Conservation (phyloP, 2,329 filamentous ascomycete species). For the Tolypocladium sp. region DNA sequence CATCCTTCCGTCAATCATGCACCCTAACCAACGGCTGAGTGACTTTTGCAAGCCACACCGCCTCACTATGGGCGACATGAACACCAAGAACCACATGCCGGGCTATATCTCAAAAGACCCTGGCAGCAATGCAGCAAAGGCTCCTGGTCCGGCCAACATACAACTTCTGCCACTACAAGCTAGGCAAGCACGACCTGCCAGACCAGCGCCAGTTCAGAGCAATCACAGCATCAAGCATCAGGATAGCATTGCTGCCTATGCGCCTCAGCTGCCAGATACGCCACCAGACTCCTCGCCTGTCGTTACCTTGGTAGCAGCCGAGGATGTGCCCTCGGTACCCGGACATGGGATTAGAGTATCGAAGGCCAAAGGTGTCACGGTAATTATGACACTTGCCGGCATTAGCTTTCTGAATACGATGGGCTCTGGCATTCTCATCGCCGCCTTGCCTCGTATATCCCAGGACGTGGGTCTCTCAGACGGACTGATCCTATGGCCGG, state of each 20-base stretch:
- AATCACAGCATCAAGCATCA: background rate
- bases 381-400: conserved; percentile 22
- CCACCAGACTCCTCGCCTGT: background rate
- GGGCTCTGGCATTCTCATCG: conserved; percentile 26
- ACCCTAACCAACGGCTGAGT: background rate
- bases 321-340: background rate
- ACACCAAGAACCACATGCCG: background rate
- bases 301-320: background rate
- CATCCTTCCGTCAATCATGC: background rate
- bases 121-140: background rate
- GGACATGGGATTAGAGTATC: background rate
- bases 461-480: conserved; percentile 20
- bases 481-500: conserved; percentile 21
- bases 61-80: background rate
- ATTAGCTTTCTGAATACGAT: conserved; percentile 26
- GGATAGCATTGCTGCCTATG: background rate
- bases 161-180: background rate
- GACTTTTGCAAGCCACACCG: no score
- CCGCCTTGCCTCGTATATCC: conserved; percentile 26
- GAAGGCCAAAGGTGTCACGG: conserved; percentile 9
- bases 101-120: background rate
- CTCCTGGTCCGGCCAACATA: background rate
- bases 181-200: background rate
- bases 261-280: background rate
- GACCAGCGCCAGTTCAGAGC: background rate